Percentiles rank a stretch among this genome's conserved stretches.
Conservation (phyloP, 1,284 basidiomycete species). For the Earliella scabrosa region DNA sequence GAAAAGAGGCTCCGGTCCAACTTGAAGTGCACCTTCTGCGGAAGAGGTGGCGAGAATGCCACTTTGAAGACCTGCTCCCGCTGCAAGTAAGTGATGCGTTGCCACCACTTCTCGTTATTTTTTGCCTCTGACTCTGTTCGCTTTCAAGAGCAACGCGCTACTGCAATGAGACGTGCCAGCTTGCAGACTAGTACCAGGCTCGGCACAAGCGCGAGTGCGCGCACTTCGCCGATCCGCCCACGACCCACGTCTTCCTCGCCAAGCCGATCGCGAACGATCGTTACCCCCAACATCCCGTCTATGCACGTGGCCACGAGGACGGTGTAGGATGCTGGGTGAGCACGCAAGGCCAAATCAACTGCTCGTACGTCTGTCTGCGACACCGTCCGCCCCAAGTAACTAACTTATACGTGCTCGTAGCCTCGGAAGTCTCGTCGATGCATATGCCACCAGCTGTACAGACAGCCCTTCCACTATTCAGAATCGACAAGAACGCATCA, state of each 20-base stretch:
- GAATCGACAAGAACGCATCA: conserved; percentile 2
- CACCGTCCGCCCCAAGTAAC: too few relatives aligned
- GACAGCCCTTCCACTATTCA: not conserved
- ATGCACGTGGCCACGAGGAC: conserved; percentile 12
- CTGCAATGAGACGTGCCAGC: conserved; percentile 17
- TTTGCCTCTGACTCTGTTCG: not conserved
- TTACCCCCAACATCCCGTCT: conserved; percentile 11
- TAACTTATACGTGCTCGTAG: not conserved
- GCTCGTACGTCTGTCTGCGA: conserved; percentile 9
- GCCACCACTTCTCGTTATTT: not conserved
- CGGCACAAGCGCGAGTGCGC: conserved; percentile 20
- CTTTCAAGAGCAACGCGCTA: conserved; percentile 14
- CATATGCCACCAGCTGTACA: not conserved
- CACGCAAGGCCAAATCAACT: conserved; percentile 10
- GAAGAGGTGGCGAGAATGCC: conserved; percentile 1
- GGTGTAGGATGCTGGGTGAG: conserved; percentile 20
- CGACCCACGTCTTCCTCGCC: conserved; percentile 11
- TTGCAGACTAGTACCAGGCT: conserved; percentile 16
- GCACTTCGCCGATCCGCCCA: conserved; percentile 13
- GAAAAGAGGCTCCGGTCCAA: conserved; percentile 1
- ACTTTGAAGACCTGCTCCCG: conserved; percentile 17
- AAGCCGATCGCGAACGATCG: conserved; percentile 2
- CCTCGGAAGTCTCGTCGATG: conserved; percentile 1
- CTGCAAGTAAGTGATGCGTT: conserved; percentile 22
- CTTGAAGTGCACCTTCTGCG: conserved; percentile 8